Percentiles rank a stretch among this genome's conserved stretches.
These are phyloP conservation scores for Leccinum pellstonianum DNA, from an alignment of 768 basidiomycete genomes.

Conservation along the genomic window DNA sequence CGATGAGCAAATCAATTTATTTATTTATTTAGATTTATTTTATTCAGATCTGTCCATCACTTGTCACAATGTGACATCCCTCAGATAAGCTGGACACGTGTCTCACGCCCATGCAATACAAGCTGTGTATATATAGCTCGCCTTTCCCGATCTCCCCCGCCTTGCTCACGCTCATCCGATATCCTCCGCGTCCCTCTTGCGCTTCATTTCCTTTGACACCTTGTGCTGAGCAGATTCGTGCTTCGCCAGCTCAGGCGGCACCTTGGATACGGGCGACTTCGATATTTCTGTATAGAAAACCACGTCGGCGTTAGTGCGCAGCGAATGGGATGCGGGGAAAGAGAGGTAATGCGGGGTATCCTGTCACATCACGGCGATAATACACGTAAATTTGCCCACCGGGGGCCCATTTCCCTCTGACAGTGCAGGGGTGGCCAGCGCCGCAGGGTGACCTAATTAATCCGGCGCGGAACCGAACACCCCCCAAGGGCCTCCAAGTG, in stretches of 20 bases:
- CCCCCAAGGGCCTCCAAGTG: neutral
- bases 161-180: slow-evolving; percentile 38
- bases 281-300: slow-evolving; percentile 66
- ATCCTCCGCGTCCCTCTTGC: slow-evolving; percentile 85
- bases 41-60: neutral
- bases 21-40: neutral
- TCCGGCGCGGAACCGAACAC: slow-evolving; percentile 9
- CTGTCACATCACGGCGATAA: slow-evolving; percentile 8
- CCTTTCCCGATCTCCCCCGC: neutral
- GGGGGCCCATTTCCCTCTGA: neutral
- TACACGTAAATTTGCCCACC: neutral
- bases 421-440: neutral
- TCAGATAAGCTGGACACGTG: neutral
- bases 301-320: slow-evolving; percentile 18
- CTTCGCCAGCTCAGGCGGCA: slow-evolving; percentile 82
- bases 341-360: slow-evolving; percentile 11
- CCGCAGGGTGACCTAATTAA: neutral
- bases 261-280: slow-evolving; percentile 91
- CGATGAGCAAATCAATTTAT: neutral
- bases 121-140: neutral
- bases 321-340: slow-evolving; percentile 12
- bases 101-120: neutral
- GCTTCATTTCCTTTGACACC: slow-evolving; percentile 93
- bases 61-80: neutral
- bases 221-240: slow-evolving; percentile 92